Evolutionary conservation across 2,329 filamentous ascomycete genomes (phyloP), one percentile per base, ranked within the genome.

Genomic region (Basipetospora chlamydospora): DNA sequence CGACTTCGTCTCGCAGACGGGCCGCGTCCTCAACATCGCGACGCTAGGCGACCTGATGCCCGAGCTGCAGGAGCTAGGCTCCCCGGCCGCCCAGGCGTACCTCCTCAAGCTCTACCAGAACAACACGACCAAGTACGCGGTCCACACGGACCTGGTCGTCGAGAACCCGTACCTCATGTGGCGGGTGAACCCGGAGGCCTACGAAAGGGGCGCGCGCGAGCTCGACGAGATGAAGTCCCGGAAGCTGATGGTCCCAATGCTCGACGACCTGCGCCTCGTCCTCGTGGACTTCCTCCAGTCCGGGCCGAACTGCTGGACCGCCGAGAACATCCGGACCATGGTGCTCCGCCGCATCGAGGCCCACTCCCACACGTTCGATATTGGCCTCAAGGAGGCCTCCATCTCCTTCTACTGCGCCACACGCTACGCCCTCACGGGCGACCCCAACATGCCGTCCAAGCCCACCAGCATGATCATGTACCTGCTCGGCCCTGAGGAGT

Each of bases 121-220:
- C 10, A 43, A 40, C 35, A 41, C 26, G 3, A 39, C 39, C 18
- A 37, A 36, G 18, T 42, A 42, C 17, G 25, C 38, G 29, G 44
- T 46, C 10, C 38, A 36, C 22, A 38, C 43, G 1, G 39, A 38
- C 6, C 33, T 40, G 8, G 41, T 57, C 4, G 33, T 55, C 23
- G 44, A 49, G 7, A 51, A 58, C 21, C 56, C 57, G 1, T 57
- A 58, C 38, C 51, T 60, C 29, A 51, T 61, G 41, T 61, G 56
- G 55, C 50, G 54, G 3, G 49, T 57, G 15, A 55, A 55, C 1
- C 33, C 39, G n/a, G 22, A 28, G 6, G 33, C 49, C 16, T 59
- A 59, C 45, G 21, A 23, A 4, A 10, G 11, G 16, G 10, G 10
- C 29, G 16, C 20, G 4, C 9, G 25, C 4, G 18, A 25, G 11